Evolutionary conservation across 2,329 filamentous ascomycete species (phyloP).

Genomic region (Alternaria brassicae): DNA sequence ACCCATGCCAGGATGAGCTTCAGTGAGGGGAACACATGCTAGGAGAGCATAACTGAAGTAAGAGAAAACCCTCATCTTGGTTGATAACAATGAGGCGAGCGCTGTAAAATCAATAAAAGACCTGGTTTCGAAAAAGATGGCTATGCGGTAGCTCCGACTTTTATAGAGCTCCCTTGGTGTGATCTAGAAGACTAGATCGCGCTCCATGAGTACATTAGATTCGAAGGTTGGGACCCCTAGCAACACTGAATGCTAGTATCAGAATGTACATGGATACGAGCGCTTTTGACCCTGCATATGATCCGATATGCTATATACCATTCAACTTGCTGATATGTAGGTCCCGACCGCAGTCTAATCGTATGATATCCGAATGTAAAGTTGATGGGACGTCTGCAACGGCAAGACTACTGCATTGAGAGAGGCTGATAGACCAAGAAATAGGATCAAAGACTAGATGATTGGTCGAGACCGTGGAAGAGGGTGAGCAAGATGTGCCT

Average conservation of each 20-base stretch:
- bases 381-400: not conserved
- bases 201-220: conserved; percentile 14
- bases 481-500: conserved; percentile 13
- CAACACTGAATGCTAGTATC: not conserved
- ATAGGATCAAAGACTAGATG: conserved; percentile 5
- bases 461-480: conserved; percentile 24
- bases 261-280: conserved; percentile 32
- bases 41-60: conserved; percentile 31
- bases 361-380: not conserved
- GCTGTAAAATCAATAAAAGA: not conserved
- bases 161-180: not conserved
- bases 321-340: not conserved
- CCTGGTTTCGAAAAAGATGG: not conserved
- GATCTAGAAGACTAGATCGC: conserved; percentile 1
- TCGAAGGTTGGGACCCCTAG: not conserved
- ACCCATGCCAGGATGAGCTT: conserved; percentile 43
- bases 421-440: conserved; percentile 33
- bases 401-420: conserved; percentile 11
- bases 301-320: conserved; percentile 5
- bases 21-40: conserved; percentile 14
- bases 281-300: conserved; percentile 1
- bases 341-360: conserved; percentile 18
- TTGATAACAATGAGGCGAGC: not conserved
- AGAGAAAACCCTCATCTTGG: conserved; percentile 16
- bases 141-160: not conserved